Evolutionary conservation across 768 basidiomycete species (phyloP), one percentile per base, ranked within the genome.

Genomic region (Cytidiella melzeri): DNA sequence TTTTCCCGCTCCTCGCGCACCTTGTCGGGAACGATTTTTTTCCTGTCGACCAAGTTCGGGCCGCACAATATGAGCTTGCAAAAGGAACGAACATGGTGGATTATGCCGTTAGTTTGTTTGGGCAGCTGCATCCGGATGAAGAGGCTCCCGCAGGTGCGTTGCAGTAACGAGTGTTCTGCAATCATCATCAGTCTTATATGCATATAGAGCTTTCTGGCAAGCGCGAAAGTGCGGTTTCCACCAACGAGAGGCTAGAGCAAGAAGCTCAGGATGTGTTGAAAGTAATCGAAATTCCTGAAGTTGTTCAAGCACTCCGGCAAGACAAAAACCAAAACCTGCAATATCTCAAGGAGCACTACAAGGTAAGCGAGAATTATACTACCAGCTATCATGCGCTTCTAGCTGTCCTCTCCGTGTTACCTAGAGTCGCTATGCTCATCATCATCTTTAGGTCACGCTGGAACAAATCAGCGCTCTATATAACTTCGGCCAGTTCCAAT

Each of bases 61-160:
- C 81, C 36, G 95, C 96, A 30, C 95, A 97, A 71, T 95, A 96
- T 86, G 93, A 97, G 61, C 84, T 98, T 47, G 90, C 92, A 48
- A 95, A 92, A 64, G 90, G 85, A 54, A 99, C 96, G 41, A 97
- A 99, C 68, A 97, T 98, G 94, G 85, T 95, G 51, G 94, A 95
- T 67, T 99, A 95, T 61, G 84, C 90, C 21, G 79, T 84, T 52
- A 77, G 75, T 55, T 69, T 97, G 58, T 92, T 91, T 60, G 70
- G 84, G 58, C 82, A 90, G 69, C 68, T 92, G 43, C 71, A 92
- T 56, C 84, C 88, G 0, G 83, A 83, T 43, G 68, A 87, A 45
- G 73, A 81, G 57, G 69, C 83, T 19, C 86, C 88, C 12, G 64
- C 73, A 64, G 88, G 89, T 90, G 58, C 43, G 74, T 67, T 15